Conservation (phyloP, 306 rosid genomes). For the Corylus heterophylla region DNA sequence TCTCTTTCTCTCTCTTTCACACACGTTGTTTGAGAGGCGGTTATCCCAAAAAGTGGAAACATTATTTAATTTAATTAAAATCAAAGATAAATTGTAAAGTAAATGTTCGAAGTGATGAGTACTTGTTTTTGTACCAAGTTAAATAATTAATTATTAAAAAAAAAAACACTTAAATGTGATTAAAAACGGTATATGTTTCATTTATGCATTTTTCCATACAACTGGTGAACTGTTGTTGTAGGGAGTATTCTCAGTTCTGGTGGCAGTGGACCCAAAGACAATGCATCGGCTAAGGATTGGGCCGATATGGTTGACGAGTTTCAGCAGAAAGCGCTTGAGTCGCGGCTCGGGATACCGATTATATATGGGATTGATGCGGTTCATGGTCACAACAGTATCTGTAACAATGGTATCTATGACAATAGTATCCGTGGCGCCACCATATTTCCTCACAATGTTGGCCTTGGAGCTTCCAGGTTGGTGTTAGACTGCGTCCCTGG, state of each 20-base stretch:
- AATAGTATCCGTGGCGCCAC: conserved; percentile 21
- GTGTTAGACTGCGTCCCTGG: not conserved
- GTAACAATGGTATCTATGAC: conserved; percentile 3
- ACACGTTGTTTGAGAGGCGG: no score
- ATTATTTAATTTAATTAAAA: no score
- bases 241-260: conserved; percentile 78
- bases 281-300: conserved; percentile 73
- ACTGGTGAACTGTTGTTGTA: conserved; percentile 19
- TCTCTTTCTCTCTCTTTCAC: not conserved
- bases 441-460: conserved; percentile 7
- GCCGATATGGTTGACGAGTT: conserved; percentile 80
- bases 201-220: not conserved
- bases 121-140: no score
- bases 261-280: conserved; percentile 74
- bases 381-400: conserved; percentile 71
- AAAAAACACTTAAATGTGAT: no score
- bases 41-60: no score
- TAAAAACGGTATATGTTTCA: no score
- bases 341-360: conserved; percentile 74
- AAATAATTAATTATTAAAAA: no score
- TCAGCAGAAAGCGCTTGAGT: conserved; percentile 60
- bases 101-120: no score
- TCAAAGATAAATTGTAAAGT: no score
- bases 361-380: conserved; percentile 82
- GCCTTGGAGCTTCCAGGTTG: not conserved